Percentiles rank a stretch among this genome's conserved stretches.
phyloP scores from a whole-genome alignment of 2,329 filamentous ascomycete species.

The Cytospora paraplurivora region DNA sequence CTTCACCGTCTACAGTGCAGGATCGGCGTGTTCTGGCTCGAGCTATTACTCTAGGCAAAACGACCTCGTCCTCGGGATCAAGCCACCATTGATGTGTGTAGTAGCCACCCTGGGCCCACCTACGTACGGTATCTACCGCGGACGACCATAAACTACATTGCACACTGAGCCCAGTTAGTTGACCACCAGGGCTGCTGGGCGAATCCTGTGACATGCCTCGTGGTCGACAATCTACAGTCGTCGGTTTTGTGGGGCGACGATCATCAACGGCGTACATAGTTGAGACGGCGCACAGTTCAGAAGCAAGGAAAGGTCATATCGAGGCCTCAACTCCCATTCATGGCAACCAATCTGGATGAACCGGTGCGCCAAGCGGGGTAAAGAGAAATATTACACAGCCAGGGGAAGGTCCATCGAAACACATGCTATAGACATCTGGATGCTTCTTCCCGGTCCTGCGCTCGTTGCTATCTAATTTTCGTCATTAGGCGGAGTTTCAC shows the following conservation, averaged over 20 bases:
- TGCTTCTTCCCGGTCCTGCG: neutral
- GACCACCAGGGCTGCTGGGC: neutral
- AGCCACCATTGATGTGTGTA: neutral
- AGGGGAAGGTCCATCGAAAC: neutral
- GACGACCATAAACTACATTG: neutral
- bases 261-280: too few relatives aligned
- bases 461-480: neutral
- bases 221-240: too few relatives aligned
- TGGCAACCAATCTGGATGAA: neutral
- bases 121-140: neutral
- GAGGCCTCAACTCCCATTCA: neutral
- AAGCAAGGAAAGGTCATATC: neutral
- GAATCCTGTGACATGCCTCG: too few relatives aligned
- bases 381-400: neutral
- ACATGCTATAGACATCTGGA: neutral
- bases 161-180: neutral
- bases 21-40: neutral
- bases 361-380: neutral
- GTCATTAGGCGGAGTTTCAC: neutral
- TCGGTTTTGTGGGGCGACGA: too few relatives aligned
- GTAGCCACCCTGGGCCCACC: neutral
- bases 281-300: neutral
- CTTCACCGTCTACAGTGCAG: neutral
- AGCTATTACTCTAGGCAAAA: neutral
- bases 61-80: neutral